Base-by-base conservation (phyloP, 2,329 filamentous ascomycete species). In the Lachnellula cervina region DNA sequence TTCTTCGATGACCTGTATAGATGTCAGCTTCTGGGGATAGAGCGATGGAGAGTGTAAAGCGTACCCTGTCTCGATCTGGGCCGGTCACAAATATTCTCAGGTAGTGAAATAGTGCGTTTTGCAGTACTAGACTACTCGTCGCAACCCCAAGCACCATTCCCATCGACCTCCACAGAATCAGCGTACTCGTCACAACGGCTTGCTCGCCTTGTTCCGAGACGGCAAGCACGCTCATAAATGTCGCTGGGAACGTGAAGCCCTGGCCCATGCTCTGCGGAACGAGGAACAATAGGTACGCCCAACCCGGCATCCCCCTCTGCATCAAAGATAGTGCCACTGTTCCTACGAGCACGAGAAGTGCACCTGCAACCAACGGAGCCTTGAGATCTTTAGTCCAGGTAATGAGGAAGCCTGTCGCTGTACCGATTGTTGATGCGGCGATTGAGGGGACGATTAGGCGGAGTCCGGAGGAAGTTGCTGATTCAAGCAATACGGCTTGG, bases 131-230 rank as follows among this genome's bases (percentile, higher is more conserved):
- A 67, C 85, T 88, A 62, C 83, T 88, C 51, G 80, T 74, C 0
- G 88, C 83, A 45, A 92, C 81, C n/a, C 88, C 89, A 66, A 91
- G 77, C 1, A 92, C 87, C 54, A 79, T 80, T 6, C 88, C 89
- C 5, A 92, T 71, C 56, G 81, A 83, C 53, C 88, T 80, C 82
- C 86, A 90, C 17, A 92, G 73, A 17, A 87, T 80, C 58, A 92
- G 73, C 0, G 88, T 90, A 52, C 80, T 83, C 1, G 87, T 88
- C 13, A 84, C 83, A 42, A 88, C 83, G 14, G 86, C 86, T 68
- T 88, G 84, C 49, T 87, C 82, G 5, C 74, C 67, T 64, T 86
- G 82, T 5, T 77, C 70, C 44, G 79, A 82, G 1, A 80, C 78
- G 1, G 80, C 81, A 21, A 89, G 77, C 1, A 88, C 73, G 14